Evolutionary conservation across 1,139 yeast species (phyloP), one percentile per base, ranked within the genome.

Genomic region (Diutina scorzettiae): DNA sequence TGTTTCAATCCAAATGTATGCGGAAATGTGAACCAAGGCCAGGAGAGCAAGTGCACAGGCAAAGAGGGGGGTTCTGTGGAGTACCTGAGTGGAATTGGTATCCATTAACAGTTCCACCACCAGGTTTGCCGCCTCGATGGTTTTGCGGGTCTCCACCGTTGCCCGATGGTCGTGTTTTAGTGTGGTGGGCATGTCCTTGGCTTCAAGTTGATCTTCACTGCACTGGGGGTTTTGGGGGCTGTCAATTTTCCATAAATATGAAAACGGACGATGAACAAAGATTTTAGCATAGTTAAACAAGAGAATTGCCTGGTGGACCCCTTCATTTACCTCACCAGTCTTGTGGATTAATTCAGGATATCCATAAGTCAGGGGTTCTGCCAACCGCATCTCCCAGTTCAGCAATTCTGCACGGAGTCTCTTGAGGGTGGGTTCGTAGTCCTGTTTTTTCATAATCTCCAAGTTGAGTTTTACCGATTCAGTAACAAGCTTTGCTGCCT

Each of bases 21-120:
- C 71, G 44, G 73, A 69, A 9, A 70, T 51, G 52, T 70, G 75
- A 17, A 71, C 73, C 40, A 71, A 52, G 3, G 71, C 64, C 0
- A 74, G 65, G 50, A 70, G 66, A 2, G 77, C 77, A 43, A 71
- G 55, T 0, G 75, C 68, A 49, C 77, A 71, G 0, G 75, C 75
- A 51, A 63, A 62, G 42, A 71, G 56, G 2, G 76, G 76, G 0
- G 76, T 69, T 49, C 77, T 55, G 30, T 62, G 59, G 17, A 60
- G 45, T 0, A 70, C 62, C 37, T 60, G 56, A 0, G 66, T 54
- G 0, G 75, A 65, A 45, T 64, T 64, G 3, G 75, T 68, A 46
- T 69, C 74, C 9, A 71, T 59, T 11, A 70, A 53, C 2, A 68
- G 56, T 43, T 60, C 65, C 3, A 69, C 65, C n/a, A 71, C 65